Percentiles rank a stretch among this genome's conserved stretches.
phyloP scores from a whole-genome alignment of 2,329 filamentous ascomycete species.

The Sporothrix phasma region DNA sequence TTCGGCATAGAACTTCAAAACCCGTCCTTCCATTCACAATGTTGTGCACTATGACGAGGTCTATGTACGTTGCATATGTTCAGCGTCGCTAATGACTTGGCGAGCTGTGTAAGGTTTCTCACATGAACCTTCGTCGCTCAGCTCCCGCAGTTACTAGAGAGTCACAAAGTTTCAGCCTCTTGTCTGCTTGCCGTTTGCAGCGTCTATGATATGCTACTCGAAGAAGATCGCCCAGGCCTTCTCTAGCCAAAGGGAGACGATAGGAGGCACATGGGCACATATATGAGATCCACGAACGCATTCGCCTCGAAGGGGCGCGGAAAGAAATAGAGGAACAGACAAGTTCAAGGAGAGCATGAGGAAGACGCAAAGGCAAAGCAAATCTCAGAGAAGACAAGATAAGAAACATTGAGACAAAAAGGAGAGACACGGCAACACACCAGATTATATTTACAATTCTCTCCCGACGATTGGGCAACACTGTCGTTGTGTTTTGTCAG shows the following conservation, averaged over 20 bases:
- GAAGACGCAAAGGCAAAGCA: background rate
- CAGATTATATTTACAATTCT: conserved; percentile 1
- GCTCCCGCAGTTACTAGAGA: background rate
- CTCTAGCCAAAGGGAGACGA: background rate
- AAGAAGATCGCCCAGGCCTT: background rate
- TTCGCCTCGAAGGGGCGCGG: background rate
- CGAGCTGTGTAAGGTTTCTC: background rate
- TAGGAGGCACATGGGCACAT: background rate
- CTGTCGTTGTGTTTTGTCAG: background rate
- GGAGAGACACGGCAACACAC: background rate
- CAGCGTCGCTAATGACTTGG: background rate
- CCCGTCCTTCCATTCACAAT: too few species aligned
- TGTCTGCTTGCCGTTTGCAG: background rate
- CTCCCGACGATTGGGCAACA: background rate
- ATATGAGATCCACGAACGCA: background rate
- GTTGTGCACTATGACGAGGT: background rate
- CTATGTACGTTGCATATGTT: too few species aligned
- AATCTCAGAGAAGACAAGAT: background rate
- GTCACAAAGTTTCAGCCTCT: background rate
- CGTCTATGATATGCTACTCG: background rate
- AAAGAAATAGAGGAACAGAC: too few species aligned
- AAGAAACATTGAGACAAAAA: background rate
- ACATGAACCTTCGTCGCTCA: background rate
- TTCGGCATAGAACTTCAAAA: too few species aligned
- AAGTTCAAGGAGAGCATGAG: too few species aligned